These are phyloP conservation scores for Septoria linicola DNA, from an alignment of 2,329 filamentous ascomycete species.

Conservation along the genomic window DNA sequence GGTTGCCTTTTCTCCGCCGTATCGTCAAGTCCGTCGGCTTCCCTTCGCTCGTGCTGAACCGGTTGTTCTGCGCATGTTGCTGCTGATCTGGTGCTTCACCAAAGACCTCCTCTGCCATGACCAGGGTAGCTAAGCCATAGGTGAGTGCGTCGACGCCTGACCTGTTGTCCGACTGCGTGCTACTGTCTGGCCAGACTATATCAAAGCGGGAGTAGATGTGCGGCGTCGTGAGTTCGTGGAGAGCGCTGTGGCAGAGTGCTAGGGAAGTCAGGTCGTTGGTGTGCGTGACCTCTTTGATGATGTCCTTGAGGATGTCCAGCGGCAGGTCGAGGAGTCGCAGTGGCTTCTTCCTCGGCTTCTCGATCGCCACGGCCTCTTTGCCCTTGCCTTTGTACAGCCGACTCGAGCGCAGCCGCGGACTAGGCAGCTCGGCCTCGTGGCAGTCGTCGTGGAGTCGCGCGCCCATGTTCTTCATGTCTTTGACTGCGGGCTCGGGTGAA, in stretches of 20 bases:
- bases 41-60: constrained; percentile 28
- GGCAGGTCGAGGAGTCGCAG: constrained; percentile 72
- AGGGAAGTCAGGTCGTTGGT: constrained; percentile 79
- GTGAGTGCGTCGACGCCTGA: constrained; percentile 79
- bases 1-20: constrained; percentile 61
- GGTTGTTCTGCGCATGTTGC: constrained; percentile 32
- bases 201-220: constrained; percentile 83
- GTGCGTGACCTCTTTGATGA: constrained; percentile 77
- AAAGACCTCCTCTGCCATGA: constrained; percentile 68
- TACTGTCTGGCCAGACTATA: constrained; percentile 80
- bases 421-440: constrained; percentile 32
- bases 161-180: constrained; percentile 61
- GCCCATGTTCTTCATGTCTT: constrained; percentile 33
- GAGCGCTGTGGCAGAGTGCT: constrained; percentile 72
- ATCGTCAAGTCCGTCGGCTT: constrained; percentile 33
- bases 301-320: constrained; percentile 73
- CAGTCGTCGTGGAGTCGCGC: constrained; percentile 36
- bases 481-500: constrained; percentile 23
- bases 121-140: constrained; percentile 76
- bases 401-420: constrained; percentile 38
- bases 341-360: constrained; percentile 52
- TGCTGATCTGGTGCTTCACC: constrained; percentile 48
- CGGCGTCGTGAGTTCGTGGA: constrained; percentile 72
- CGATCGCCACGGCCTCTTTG: constrained; percentile 39
- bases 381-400: constrained; percentile 52